Evolutionary conservation across 257 asterid genomes (phyloP).

Genomic region (Perilla frutescens): DNA sequence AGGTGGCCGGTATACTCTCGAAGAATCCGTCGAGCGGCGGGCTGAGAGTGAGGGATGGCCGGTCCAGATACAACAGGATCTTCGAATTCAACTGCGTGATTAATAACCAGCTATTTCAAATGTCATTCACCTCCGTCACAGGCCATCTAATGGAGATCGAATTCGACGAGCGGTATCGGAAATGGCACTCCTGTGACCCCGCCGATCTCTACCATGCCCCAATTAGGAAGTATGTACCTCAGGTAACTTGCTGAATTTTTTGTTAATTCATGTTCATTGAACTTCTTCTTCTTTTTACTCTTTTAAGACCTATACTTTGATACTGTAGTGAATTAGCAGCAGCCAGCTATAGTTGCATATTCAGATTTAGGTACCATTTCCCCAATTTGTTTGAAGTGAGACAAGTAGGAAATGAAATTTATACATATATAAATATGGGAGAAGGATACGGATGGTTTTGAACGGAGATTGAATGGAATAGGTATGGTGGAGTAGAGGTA

Average conservation of each 20-base stretch:
- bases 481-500: not conserved
- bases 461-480: not conserved
- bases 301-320: not conserved
- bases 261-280: not conserved
- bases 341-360: not conserved
- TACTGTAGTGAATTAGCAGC: conserved; percentile 16
- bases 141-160: conserved; percentile 99
- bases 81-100: conserved; percentile 78
- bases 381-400: conserved; percentile 4
- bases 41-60: conserved; percentile 70
- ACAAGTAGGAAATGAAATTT: not conserved
- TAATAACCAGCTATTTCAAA: conserved; percentile 64
- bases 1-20: conserved; percentile 82
- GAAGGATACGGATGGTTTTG: too few relatives aligned
- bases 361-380: not conserved
- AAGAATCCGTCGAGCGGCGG: conserved; percentile 69
- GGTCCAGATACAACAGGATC: conserved; percentile 85
- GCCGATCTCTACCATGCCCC: conserved; percentile 85
- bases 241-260: conserved; percentile 47
- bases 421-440: not conserved
- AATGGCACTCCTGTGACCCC: conserved; percentile 98
- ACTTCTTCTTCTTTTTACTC: not conserved
- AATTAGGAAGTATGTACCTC: conserved; percentile 79
- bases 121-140: conserved; percentile 92
- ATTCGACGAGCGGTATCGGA: conserved; percentile 81